Conservation (phyloP, 768 basidiomycete species). For the Suillus variegatus region DNA sequence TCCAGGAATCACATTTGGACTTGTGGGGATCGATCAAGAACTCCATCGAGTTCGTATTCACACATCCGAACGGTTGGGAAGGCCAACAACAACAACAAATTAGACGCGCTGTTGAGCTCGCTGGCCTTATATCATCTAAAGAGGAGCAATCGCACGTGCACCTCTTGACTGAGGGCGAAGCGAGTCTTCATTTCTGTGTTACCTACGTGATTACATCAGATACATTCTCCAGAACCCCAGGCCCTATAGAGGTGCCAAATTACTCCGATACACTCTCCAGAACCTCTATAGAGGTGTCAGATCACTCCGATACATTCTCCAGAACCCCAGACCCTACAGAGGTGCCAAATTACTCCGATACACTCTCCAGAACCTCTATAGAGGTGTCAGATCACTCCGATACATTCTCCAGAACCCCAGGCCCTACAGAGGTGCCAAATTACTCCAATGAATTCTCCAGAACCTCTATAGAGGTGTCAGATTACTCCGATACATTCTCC, state of each 20-base stretch:
- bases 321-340: too few species aligned
- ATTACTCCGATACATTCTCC: background rate
- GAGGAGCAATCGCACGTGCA: slow-evolving; percentile 20
- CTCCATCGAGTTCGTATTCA: slow-evolving; percentile 24
- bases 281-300: background rate
- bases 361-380: too few species aligned
- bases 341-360: background rate
- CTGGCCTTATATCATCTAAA: slow-evolving; percentile 22
- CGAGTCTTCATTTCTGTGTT: slow-evolving; percentile 39
- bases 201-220: slow-evolving; percentile 40
- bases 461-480: background rate
- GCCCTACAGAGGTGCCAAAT: too few species aligned
- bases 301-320: background rate
- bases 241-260: background rate
- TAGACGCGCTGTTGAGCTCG: slow-evolving; percentile 24
- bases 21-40: slow-evolving; percentile 27
- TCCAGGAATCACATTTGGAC: slow-evolving; percentile 29
- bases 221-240: slow-evolving; percentile 12
- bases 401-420: too few species aligned
- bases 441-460: too few species aligned
- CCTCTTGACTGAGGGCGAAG: slow-evolving; percentile 29
- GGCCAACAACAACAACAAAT: slow-evolving; percentile 31
- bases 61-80: slow-evolving; percentile 36
- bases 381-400: background rate
- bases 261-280: too few species aligned